Conservation (phyloP, 1,284 basidiomycete species). For the Austropuccinia psidii region DNA sequence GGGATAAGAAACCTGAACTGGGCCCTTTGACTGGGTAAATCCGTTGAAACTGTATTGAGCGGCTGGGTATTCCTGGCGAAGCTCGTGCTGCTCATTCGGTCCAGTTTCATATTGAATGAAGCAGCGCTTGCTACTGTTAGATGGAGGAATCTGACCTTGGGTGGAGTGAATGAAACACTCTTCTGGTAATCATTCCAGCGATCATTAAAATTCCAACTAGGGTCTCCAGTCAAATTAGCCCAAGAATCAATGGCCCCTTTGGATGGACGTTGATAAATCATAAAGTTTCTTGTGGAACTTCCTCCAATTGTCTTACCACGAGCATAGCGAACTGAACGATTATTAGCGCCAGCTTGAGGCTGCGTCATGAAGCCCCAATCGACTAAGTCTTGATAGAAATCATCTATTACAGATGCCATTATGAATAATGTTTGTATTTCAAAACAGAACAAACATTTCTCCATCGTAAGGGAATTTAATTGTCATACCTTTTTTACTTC, state of each 20-base stretch:
- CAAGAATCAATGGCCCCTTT: conserved; percentile 44
- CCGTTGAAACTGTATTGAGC: neutral
- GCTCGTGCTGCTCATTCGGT: conserved; percentile 32
- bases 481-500: conserved; percentile 36
- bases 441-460: too few relatives aligned
- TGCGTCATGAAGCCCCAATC: conserved; percentile 24
- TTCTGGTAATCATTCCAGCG: conserved; percentile 36
- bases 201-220: conserved; percentile 46
- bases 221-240: conserved; percentile 44
- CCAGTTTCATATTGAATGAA: too few relatives aligned
- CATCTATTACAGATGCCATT: neutral
- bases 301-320: conserved; percentile 45
- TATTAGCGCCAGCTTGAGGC: conserved; percentile 30
- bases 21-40: conserved; percentile 37
- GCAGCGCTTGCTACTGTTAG: too few relatives aligned
- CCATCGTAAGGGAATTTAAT: too few relatives aligned
- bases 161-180: conserved; percentile 19
- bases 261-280: conserved; percentile 44
- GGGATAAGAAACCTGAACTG: conserved; percentile 44
- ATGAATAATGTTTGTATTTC: neutral
- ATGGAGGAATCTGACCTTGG: conserved; percentile 34
- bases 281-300: conserved; percentile 44
- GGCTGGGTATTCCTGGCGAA: conserved; percentile 11
- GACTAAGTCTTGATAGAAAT: neutral
- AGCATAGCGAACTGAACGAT: conserved; percentile 40